A percentile compares a stretch with the other conserved stretches of the same genome.
Evolutionary conservation across 306 rosid genomes (phyloP).

Genomic region (Begonia peltatifolia): DNA sequence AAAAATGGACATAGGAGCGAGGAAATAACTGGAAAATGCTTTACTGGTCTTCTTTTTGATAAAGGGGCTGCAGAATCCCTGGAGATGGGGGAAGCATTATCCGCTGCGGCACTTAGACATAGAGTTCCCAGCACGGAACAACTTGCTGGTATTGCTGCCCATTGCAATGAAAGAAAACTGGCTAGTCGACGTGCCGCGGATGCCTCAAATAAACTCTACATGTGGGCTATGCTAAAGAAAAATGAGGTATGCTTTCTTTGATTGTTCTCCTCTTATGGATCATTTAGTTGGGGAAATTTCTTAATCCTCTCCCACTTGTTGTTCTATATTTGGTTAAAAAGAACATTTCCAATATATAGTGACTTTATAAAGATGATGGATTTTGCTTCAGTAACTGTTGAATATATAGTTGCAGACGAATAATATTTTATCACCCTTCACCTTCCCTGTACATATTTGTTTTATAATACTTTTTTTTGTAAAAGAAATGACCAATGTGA

Average conservation of each 20-base stretch:
- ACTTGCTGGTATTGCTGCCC: constrained; percentile 45
- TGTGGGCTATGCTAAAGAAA: constrained; percentile 61
- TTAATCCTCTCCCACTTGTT: not conserved
- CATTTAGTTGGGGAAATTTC: too few species aligned
- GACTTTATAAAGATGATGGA: too few species aligned
- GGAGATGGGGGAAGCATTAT: constrained; percentile 49
- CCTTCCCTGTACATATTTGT: too few species aligned
- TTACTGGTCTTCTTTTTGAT: constrained; percentile 54
- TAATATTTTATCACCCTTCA: too few species aligned
- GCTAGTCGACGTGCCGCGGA: constrained; percentile 64
- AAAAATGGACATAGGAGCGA: constrained; percentile 17
- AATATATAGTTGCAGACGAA: too few species aligned
- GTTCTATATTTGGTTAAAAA: not conserved
- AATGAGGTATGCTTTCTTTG: constrained; percentile 33
- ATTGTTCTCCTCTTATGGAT: too few species aligned
- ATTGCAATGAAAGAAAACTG: constrained; percentile 68
- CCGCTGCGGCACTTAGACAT: constrained; percentile 55
- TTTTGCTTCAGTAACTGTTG: too few species aligned
- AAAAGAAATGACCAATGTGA: too few species aligned
- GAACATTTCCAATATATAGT: too few species aligned
- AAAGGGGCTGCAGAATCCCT: constrained; percentile 54
- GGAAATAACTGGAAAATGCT: constrained; percentile 32
- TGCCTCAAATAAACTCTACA: constrained; percentile 66
- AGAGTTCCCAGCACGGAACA: constrained; percentile 33
- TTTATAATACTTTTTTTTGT: too few species aligned